phyloP scores from a whole-genome alignment of 768 basidiomycete species.

The Rhizopogon roseolus region DNA sequence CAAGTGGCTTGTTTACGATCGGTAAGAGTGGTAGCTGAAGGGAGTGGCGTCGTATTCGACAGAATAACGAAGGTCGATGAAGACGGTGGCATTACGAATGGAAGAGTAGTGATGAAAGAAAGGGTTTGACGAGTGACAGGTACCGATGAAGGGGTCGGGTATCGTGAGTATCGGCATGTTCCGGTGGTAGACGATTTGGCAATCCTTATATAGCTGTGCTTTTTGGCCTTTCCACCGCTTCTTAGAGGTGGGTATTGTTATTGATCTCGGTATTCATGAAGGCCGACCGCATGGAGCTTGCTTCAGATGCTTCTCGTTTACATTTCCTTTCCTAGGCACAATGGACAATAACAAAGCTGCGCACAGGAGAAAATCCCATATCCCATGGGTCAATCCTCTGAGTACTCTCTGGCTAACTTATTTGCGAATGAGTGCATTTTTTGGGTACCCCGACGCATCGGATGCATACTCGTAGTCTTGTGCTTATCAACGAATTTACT shows the following conservation, averaged over 20 bases:
- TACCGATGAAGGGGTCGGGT: no score
- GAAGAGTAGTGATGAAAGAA: no score
- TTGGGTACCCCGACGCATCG: no score
- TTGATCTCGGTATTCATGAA: not conserved
- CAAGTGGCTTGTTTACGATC: no score
- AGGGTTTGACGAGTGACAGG: no score
- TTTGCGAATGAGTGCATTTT: slow-evolving; percentile 16
- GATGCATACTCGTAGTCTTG: slow-evolving; percentile 1
- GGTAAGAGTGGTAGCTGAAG: no score
- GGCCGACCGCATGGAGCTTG: slow-evolving; percentile 25
- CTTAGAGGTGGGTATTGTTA: slow-evolving; percentile 34
- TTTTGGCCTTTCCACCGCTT: slow-evolving; percentile 55
- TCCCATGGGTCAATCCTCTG: slow-evolving; percentile 29
- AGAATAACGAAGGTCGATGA: no score
- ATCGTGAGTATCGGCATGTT: no score
- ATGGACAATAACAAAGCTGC: slow-evolving; percentile 21
- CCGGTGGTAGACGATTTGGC: no score
- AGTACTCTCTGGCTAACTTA: slow-evolving; percentile 20
- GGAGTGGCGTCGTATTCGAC: no score
- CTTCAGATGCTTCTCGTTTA: slow-evolving; percentile 19
- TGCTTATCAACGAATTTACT: slow-evolving; percentile 24
- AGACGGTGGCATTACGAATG: no score
- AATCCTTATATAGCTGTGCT: no score
- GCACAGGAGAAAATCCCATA: slow-evolving; percentile 2
- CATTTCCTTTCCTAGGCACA: slow-evolving; percentile 23